These are phyloP conservation scores for Gigaspora rosea DNA, from an alignment of 192 early-diverging fungal genomes.

Conservation along the genomic window DNA sequence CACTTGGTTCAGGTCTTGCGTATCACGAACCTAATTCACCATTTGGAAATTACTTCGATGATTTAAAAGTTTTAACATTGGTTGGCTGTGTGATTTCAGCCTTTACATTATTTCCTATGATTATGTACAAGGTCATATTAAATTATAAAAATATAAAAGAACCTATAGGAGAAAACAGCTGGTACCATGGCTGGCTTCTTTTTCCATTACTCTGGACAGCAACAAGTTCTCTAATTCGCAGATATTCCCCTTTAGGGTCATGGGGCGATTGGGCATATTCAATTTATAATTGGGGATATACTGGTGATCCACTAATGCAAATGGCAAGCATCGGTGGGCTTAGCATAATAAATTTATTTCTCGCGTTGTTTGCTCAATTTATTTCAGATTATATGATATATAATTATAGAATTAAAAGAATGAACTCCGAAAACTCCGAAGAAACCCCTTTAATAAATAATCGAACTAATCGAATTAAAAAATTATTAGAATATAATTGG, in stretches of 20 bases:
- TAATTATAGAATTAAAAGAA: neutral
- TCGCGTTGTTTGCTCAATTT: neutral
- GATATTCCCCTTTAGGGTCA: constrained; percentile 24
- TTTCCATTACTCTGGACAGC: constrained; percentile 3
- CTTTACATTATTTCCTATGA: too few relatives aligned
- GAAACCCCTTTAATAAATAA: neutral
- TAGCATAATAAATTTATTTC: neutral
- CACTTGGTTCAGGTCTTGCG: neutral
- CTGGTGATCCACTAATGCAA: constrained; percentile 16
- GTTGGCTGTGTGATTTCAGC: too few relatives aligned
- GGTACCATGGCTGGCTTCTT: neutral
- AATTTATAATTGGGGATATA: neutral
- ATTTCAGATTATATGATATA: neutral
- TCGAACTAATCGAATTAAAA: neutral
- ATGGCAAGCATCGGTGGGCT: neutral
- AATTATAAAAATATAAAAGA: neutral
- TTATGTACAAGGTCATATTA: neutral
- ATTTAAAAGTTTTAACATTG: too few relatives aligned
- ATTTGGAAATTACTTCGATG: too few relatives aligned
- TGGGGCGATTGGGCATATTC: constrained; percentile 33
- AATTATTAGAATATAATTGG: neutral
- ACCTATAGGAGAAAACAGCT: neutral
- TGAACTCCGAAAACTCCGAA: neutral
- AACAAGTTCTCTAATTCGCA: neutral
- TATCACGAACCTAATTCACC: neutral